Evolutionary conservation across 352 stramenopile genomes (phyloP).

Genomic region (Pythium sp.): DNA sequence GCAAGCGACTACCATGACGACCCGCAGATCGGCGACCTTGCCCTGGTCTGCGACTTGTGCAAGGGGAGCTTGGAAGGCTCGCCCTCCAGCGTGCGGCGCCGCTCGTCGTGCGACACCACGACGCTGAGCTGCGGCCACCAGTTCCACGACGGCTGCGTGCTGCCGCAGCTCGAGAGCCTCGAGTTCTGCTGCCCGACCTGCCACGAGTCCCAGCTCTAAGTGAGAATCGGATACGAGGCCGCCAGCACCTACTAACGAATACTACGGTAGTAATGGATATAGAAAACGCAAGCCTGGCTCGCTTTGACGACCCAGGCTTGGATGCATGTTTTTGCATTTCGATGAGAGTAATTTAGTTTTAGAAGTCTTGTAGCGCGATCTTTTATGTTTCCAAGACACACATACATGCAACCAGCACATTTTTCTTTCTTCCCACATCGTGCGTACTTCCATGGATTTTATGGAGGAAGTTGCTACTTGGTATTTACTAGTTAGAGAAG

Average conservation of each 20-base stretch:
- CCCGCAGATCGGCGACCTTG: neutral
- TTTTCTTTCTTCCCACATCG: neutral
- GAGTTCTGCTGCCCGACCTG: neutral
- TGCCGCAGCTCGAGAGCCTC: constrained; percentile 12
- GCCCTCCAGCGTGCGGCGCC: neutral
- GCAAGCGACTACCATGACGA: constrained; percentile 9
- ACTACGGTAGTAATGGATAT: neutral
- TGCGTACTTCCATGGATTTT: neutral
- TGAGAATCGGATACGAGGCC: neutral
- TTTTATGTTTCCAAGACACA: neutral
- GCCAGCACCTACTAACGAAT: neutral
- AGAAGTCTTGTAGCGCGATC: neutral
- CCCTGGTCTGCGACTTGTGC: constrained; percentile 2
- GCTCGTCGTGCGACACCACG: constrained; percentile 11
- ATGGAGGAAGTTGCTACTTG: too few species aligned
- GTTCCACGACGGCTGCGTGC: constrained; percentile 24
- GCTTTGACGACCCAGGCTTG: neutral
- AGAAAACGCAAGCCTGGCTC: neutral
- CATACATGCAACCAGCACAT: neutral
- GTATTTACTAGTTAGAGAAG: too few species aligned
- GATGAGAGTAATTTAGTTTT: neutral
- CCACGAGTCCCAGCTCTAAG: neutral
- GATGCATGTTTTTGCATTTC: neutral
- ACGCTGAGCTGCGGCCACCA: constrained; percentile 22
- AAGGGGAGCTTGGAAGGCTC: neutral